A percentile compares a stretch with the other conserved stretches of the same genome.
Conservation (phyloP, 805 yeast species). For the Candida sonorensis region DNA sequence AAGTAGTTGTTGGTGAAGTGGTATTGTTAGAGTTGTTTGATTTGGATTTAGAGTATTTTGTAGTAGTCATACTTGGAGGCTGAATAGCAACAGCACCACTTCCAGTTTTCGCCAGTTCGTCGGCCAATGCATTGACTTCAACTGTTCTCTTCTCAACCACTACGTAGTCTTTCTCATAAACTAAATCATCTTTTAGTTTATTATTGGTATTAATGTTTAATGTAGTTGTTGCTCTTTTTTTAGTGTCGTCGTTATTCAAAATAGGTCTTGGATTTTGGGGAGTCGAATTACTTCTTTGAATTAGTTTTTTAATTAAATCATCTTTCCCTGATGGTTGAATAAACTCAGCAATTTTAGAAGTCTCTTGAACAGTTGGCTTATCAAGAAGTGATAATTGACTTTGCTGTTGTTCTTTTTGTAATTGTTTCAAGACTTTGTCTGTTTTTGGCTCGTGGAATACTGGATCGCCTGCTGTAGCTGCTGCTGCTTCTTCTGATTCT, state of each 20-base stretch:
- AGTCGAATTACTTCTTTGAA: conserved; percentile 37
- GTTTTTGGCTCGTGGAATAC: too few relatives aligned
- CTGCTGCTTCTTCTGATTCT: too few relatives aligned
- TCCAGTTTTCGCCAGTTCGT: conserved; percentile 60
- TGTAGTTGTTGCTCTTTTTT: conserved; percentile 1
- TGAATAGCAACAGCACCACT: conserved; percentile 36
- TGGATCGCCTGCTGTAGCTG: too few relatives aligned
- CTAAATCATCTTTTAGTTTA: conserved; percentile 31
- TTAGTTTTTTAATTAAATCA: conserved; percentile 39
- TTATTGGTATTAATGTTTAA: conserved; percentile 3
- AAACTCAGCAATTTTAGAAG: conserved; percentile 12
- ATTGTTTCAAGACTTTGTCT: too few relatives aligned
- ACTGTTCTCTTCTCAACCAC: conserved; percentile 93
- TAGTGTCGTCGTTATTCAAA: background rate
- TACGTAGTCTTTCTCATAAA: conserved; percentile 79
- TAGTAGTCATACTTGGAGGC: too few relatives aligned
- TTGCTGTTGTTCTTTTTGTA: too few relatives aligned
- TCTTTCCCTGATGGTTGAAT: conserved; percentile 26
- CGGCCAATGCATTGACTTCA: conserved; percentile 93
- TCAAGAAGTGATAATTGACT: conserved; percentile 15
- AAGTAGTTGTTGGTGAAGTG: conserved; percentile 2
- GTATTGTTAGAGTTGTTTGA: background rate
- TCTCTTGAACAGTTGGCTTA: too few relatives aligned
- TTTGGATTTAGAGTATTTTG: too few relatives aligned
- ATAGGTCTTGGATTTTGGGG: conserved; percentile 25